A percentile compares a stretch with the other conserved stretches of the same genome.
Conservation (phyloP, 2,329 filamentous ascomycete species). For the Gliomastix tumulicola region DNA sequence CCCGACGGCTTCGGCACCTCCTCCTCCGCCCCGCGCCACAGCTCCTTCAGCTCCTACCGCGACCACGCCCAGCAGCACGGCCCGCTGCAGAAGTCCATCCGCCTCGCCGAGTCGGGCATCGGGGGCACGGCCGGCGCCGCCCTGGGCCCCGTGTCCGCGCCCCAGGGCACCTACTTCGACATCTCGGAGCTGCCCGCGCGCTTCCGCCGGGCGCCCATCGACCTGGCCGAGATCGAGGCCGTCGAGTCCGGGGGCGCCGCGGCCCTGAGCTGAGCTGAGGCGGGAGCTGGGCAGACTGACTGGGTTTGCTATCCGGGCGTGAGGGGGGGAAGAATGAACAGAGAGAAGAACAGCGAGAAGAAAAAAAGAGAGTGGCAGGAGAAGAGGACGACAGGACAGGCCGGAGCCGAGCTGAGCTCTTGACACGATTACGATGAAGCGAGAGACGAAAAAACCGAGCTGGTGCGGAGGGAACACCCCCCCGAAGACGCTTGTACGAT, state of each 20-base stretch:
- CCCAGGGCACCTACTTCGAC: conserved; percentile 77
- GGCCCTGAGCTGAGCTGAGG: conserved; percentile 39
- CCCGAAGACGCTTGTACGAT: no score
- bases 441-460: no score
- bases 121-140: conserved; percentile 61
- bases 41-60: conserved; percentile 69
- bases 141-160: conserved; percentile 66
- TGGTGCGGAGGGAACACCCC: no score
- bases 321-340: no score
- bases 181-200: conserved; percentile 77
- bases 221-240: conserved; percentile 83
- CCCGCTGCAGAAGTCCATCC: conserved; percentile 57
- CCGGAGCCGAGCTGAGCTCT: no score
- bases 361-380: neutral
- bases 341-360: no score
- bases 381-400: no score
- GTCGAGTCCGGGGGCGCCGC: conserved; percentile 86
- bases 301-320: neutral
- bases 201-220: conserved; percentile 72
- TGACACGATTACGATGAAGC: no score
- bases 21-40: conserved; percentile 33
- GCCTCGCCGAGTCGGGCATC: conserved; percentile 28
- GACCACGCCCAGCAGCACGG: conserved; percentile 74
- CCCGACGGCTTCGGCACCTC: conserved; percentile 41
- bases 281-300: no score